These are phyloP conservation scores for Suillus decipiens DNA, from an alignment of 768 basidiomycete species.

Conservation along the genomic window DNA sequence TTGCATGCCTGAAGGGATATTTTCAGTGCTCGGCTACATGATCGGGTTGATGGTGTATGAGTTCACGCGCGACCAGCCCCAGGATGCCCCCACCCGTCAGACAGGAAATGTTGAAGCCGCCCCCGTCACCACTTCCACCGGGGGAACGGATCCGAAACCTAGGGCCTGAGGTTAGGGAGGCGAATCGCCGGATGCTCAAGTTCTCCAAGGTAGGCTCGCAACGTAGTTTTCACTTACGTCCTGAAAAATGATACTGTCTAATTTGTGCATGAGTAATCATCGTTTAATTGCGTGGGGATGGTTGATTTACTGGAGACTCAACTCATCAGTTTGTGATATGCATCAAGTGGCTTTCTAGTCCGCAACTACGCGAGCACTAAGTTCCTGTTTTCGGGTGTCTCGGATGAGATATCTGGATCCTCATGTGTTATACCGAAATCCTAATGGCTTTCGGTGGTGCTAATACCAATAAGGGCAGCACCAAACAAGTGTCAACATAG, in stretches of 20 bases:
- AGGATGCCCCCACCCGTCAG: neutral
- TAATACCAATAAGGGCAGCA: neutral
- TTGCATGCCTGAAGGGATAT: neutral
- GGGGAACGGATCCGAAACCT: no score
- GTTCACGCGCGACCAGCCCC: neutral
- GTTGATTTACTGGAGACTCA: no score
- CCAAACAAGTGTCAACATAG: neutral
- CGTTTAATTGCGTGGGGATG: neutral
- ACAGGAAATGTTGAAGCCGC: neutral
- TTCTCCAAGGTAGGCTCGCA: neutral
- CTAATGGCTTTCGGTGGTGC: neutral
- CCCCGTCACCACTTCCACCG: no score
- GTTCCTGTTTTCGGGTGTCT: neutral
- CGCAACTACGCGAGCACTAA: no score
- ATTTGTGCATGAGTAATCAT: neutral
- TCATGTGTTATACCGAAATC: neutral
- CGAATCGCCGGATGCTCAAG: no score
- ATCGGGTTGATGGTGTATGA: constrained; percentile 25
- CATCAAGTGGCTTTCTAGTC: no score
- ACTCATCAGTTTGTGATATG: no score
- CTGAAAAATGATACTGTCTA: neutral
- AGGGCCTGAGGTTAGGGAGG: no score
- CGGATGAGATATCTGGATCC: neutral
- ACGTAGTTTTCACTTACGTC: neutral
- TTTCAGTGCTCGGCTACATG: constrained; percentile 36